phyloP scores from a whole-genome alignment of 2,329 filamentous ascomycete species.

The Exophiala phaeomuriformis region DNA sequence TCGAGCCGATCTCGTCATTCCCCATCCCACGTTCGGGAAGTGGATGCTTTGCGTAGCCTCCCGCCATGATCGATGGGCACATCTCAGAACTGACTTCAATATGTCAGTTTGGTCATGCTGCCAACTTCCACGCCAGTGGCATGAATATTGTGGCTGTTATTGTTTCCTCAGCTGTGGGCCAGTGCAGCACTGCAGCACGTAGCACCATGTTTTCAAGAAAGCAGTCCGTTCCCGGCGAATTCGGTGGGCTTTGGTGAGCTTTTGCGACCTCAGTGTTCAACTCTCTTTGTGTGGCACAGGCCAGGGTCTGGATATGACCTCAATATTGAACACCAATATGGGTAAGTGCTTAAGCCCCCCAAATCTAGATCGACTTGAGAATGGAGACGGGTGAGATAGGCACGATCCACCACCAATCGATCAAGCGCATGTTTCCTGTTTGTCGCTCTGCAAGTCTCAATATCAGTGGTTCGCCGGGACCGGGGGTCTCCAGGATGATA shows the following conservation, averaged over 20 bases:
- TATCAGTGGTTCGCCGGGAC: not conserved
- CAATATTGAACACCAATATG: not conserved
- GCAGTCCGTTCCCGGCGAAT: too few relatives aligned
- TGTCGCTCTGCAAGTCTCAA: not conserved
- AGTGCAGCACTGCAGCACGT: too few relatives aligned
- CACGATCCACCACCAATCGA: constrained; percentile 1
- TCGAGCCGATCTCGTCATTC: not conserved
- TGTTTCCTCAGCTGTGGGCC: too few relatives aligned
- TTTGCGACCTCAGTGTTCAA: not conserved
- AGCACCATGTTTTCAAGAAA: too few relatives aligned
- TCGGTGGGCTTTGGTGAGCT: not conserved
- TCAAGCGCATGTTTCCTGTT: not conserved
- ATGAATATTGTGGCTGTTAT: too few relatives aligned
- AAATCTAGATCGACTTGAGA: not conserved
- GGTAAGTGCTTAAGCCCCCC: not conserved
- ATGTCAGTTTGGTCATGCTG: too few relatives aligned
- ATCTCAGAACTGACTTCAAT: too few relatives aligned
- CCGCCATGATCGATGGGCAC: not conserved
- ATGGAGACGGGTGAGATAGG: not conserved
- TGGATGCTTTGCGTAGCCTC: not conserved
- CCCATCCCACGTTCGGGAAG: not conserved
- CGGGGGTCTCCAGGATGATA: not conserved
- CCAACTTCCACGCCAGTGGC: too few relatives aligned
- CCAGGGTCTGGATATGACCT: not conserved
- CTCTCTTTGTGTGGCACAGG: not conserved